These are phyloP conservation scores for Eruca vesicaria DNA, from an alignment of 441 rosid genomes.

Conservation along the genomic window DNA sequence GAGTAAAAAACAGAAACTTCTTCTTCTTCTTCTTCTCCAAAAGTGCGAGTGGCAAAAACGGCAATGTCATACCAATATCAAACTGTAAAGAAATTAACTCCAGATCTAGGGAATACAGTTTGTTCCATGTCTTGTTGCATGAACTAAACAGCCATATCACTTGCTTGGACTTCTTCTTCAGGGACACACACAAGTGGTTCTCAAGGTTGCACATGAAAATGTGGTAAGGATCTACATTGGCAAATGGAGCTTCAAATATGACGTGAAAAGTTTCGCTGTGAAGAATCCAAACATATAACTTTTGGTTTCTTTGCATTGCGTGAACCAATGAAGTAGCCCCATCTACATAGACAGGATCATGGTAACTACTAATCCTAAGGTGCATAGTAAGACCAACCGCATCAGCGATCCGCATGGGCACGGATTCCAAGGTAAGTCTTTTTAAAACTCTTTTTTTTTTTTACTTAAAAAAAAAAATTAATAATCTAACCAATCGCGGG, in stretches of 20 bases:
- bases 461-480: no score
- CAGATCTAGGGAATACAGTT: neutral
- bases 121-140: neutral
- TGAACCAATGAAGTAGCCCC: neutral
- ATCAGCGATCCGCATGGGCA: no score
- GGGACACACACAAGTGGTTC: neutral
- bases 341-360: neutral
- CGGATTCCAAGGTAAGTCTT: no score
- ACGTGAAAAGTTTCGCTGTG: neutral
- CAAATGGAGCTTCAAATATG: neutral
- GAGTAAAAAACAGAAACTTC: neutral
- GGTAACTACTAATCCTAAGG: neutral
- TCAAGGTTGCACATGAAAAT: neutral
- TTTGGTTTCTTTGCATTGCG: neutral
- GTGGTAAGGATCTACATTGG: neutral
- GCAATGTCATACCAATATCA: neutral
- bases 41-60: neutral
- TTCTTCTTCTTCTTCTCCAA: neutral
- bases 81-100: neutral
- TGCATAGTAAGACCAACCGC: no score
- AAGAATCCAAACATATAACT: neutral
- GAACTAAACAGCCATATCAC: neutral
- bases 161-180: neutral
- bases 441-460: no score
- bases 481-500: no score